Percentiles rank a stretch among this genome's conserved stretches.
Conservation (phyloP, 1,139 yeast species). For the Diutina siamensis region DNA sequence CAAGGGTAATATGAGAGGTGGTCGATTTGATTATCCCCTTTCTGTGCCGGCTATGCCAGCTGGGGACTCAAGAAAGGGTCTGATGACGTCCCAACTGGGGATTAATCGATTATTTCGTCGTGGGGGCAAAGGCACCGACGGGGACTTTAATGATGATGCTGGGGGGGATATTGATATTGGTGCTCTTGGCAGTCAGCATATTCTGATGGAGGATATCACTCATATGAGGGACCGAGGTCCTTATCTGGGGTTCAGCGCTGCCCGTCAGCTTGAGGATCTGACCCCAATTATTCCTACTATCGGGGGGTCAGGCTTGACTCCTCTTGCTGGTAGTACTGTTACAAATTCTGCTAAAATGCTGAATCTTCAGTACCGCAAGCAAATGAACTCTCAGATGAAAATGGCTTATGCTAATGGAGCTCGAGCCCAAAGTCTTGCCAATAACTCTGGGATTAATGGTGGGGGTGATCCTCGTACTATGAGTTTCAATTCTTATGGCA, state of each 20-base stretch:
- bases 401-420: conserved; percentile 38
- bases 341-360: conserved; percentile 16
- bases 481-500: conserved; percentile 27
- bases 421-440: conserved; percentile 30
- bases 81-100: conserved; percentile 31
- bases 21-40: conserved; percentile 7
- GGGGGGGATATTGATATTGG: conserved; percentile 34
- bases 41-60: conserved; percentile 9
- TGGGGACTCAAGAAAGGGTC: conserved; percentile 22
- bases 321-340: conserved; percentile 7
- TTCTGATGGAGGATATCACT: conserved; percentile 53
- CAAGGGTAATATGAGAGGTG: conserved; percentile 14
- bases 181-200: conserved; percentile 22
- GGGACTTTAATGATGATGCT: conserved; percentile 38
- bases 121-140: conserved; percentile 17
- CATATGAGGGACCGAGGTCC: conserved; percentile 55
- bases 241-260: conserved; percentile 27
- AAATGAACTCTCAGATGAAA: conserved; percentile 58
- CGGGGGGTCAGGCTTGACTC: conserved; percentile 5
- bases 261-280: conserved; percentile 29
- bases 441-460: conserved; percentile 21
- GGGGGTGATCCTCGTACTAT: conserved; percentile 37
- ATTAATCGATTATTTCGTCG: conserved; percentile 33
- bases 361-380: conserved; percentile 56
- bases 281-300: conserved; percentile 68